Conservation (phyloP, 2,329 filamentous ascomycete genomes). For the Beauveria caledonica region DNA sequence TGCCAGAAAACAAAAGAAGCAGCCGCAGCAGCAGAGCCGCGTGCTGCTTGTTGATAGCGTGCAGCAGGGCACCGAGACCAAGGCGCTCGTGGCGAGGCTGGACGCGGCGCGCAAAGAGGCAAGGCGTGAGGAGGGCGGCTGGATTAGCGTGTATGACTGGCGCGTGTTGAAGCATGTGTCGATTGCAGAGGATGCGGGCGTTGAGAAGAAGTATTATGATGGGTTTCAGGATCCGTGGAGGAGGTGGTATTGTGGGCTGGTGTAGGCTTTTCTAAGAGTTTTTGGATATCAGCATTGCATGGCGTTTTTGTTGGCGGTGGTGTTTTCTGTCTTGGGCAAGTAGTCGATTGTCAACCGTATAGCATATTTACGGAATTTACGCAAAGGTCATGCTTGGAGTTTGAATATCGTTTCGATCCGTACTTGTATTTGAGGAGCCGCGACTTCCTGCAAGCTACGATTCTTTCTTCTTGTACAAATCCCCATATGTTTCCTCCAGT, state of each 20-base stretch:
- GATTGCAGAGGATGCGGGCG: conserved; percentile 27
- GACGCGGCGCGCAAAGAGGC: conserved; percentile 21
- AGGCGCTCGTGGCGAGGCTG: conserved; percentile 25
- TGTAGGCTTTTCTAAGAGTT: conserved; percentile 19
- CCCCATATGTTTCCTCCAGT: conserved; percentile 49
- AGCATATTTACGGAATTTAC: too few relatives aligned
- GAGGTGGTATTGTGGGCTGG: conserved; percentile 35
- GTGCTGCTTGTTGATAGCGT: conserved; percentile 37
- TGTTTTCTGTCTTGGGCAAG: too few relatives aligned
- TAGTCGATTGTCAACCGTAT: too few relatives aligned
- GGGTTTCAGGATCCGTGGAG: conserved; percentile 34
- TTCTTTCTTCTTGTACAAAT: conserved; percentile 40
- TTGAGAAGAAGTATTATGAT: conserved; percentile 25
- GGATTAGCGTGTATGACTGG: conserved; percentile 40
- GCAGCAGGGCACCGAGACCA: conserved; percentile 22
- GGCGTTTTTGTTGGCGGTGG: not conserved
- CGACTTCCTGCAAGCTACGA: not conserved
- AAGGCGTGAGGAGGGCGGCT: conserved; percentile 23
- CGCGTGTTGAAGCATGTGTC: conserved; percentile 33
- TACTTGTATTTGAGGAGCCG: too few relatives aligned
- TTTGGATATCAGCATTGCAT: not conserved
- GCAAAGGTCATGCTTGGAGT: too few relatives aligned
- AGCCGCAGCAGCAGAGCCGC: not conserved
- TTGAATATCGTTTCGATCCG: too few relatives aligned
- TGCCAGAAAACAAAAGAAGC: not conserved